Evolutionary conservation across 306 rosid genomes (phyloP).

Genomic region (Vigna unguiculata): DNA sequence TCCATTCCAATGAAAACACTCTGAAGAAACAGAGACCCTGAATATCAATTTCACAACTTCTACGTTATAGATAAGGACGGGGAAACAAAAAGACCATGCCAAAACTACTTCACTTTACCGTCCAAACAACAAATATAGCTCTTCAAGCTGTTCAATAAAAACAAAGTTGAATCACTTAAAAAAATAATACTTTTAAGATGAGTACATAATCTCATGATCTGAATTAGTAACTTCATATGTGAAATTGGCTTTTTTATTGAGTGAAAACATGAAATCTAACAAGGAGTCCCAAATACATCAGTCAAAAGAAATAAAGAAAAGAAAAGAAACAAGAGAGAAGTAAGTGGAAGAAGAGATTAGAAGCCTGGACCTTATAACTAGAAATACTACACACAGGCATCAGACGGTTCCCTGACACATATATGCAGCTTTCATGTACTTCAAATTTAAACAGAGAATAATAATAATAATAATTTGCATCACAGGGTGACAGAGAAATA

Average conservation of each 20-base stretch:
- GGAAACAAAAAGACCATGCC: constrained; percentile 12
- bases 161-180: constrained; percentile 10
- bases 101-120: constrained; percentile 28
- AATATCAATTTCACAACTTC: constrained; percentile 36
- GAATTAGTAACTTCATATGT: constrained; percentile 12
- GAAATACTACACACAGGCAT: constrained; percentile 31
- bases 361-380: constrained; percentile 9
- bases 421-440: constrained; percentile 38
- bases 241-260: constrained; percentile 8
- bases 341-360: constrained; percentile 9
- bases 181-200: not conserved
- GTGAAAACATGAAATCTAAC: constrained; percentile 7
- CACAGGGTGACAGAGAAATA: not conserved
- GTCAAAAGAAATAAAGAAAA: constrained; percentile 7
- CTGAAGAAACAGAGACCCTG: constrained; percentile 57
- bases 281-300: constrained; percentile 6
- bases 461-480: not conserved
- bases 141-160: constrained; percentile 26
- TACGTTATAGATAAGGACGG: constrained; percentile 7
- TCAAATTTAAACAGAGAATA: not conserved
- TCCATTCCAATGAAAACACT: constrained; percentile 91
- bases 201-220: constrained; percentile 5
- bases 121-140: constrained; percentile 23
- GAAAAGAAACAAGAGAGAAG: constrained; percentile 24
- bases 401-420: constrained; percentile 3